phyloP scores from a whole-genome alignment of 2,329 filamentous ascomycete genomes.

The Fusarium sterilihyphosum region DNA sequence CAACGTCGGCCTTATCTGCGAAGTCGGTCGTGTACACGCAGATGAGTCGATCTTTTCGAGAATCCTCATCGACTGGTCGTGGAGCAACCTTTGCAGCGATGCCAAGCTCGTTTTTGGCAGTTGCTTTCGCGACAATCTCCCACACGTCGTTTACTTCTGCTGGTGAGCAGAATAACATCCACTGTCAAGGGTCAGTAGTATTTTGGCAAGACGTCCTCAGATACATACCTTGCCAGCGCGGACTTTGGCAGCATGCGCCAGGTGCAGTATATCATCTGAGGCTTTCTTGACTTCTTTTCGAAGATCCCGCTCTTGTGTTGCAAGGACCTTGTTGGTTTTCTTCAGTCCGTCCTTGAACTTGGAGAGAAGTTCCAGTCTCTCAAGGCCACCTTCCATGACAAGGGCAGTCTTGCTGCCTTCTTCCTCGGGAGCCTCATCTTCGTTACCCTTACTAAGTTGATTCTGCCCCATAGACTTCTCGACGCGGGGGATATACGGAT shows the following conservation, averaged over 20 bases:
- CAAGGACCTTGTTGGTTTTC: constrained; percentile 47
- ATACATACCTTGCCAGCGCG: constrained; percentile 71
- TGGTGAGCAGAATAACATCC: constrained; percentile 75
- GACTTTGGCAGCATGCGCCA: constrained; percentile 69
- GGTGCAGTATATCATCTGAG: constrained; percentile 64
- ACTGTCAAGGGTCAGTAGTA: constrained; percentile 58
- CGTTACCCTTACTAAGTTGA: constrained; percentile 55
- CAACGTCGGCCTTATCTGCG: constrained; percentile 72
- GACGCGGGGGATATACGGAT: constrained; percentile 63
- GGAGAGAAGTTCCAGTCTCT: constrained; percentile 58
- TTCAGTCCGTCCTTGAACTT: constrained; percentile 61
- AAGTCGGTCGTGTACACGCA: constrained; percentile 85
- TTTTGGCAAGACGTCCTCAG: not conserved
- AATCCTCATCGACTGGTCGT: constrained; percentile 53
- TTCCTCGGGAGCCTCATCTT: constrained; percentile 60
- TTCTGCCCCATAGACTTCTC: constrained; percentile 47
- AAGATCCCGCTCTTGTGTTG: constrained; percentile 57
- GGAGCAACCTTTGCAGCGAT: constrained; percentile 77
- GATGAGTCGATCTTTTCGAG: constrained; percentile 65
- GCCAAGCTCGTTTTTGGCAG: constrained; percentile 75
- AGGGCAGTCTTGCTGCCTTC: constrained; percentile 56
- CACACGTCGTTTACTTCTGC: constrained; percentile 70
- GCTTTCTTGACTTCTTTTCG: constrained; percentile 60
- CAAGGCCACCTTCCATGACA: constrained; percentile 63
- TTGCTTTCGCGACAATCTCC: constrained; percentile 72